phyloP scores from a whole-genome alignment of 2,329 filamentous ascomycete genomes.

The Talaromyces albobiverticillius region DNA sequence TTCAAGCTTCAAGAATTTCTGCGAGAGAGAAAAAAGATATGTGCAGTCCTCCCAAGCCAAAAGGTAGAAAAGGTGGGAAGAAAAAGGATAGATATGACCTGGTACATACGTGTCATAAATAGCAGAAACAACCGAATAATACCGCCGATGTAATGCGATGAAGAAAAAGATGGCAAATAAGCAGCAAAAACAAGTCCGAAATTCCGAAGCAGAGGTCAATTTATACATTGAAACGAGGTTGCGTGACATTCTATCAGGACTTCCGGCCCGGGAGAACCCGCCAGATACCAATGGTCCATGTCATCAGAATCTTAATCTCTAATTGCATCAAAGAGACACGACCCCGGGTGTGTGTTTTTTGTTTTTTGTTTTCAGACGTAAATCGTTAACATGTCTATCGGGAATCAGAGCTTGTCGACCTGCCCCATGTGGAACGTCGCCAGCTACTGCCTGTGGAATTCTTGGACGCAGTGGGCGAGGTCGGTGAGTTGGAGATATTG shows the following conservation, averaged over 20 bases:
- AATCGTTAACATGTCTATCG: constrained; percentile 15
- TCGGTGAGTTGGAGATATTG: constrained; percentile 33
- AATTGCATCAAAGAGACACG: not conserved
- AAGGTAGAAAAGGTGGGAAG: not conserved
- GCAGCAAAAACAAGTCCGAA: not conserved
- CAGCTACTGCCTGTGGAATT: constrained; percentile 24
- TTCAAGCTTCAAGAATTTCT: not conserved
- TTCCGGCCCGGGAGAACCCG: not conserved
- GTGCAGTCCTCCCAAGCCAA: not conserved
- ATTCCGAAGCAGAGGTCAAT: not conserved
- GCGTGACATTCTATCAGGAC: not conserved
- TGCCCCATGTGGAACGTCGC: constrained; percentile 13
- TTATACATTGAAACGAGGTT: not conserved
- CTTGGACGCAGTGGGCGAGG: constrained; percentile 38
- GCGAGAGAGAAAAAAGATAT: constrained; percentile 4
- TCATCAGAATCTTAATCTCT: not conserved
- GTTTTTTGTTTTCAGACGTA: constrained; percentile 2
- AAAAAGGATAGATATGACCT: not conserved
- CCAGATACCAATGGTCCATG: not conserved
- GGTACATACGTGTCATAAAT: not conserved
- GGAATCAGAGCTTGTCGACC: constrained; percentile 11
- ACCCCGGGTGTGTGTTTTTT: not conserved
- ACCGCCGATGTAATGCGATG: not conserved
- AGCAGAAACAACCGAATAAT: not conserved
- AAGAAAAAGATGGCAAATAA: not conserved